Evolutionary conservation across 164 flowering plant genomes (phyloP).

Genomic region (Kingdonia uniflora): DNA sequence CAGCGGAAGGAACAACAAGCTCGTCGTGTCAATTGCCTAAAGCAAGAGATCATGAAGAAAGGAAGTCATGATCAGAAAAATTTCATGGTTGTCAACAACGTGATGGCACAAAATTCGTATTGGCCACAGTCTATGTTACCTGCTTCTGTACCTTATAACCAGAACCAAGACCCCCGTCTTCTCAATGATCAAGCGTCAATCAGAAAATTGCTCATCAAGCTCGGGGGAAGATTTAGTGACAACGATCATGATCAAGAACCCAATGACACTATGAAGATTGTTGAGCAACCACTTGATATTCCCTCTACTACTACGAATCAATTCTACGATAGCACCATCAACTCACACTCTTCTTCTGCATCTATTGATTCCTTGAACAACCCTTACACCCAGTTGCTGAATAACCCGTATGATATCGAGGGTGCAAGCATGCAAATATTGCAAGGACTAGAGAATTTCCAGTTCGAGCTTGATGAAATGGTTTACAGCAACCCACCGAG

Average conservation of each 20-base stretch:
- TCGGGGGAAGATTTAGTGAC: conserved; percentile 47
- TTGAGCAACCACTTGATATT: conserved; percentile 17
- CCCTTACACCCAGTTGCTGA: conserved; percentile 10
- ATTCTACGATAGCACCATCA: conserved; percentile 10
- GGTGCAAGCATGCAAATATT: conserved; percentile 11
- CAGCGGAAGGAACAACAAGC: conserved; percentile 52
- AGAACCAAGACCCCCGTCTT: conserved; percentile 13
- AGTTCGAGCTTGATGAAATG: conserved; percentile 17
- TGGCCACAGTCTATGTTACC: conserved; percentile 23
- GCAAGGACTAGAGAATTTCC: conserved; percentile 17
- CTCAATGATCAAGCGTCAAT: conserved; percentile 32
- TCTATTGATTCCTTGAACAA: conserved; percentile 13
- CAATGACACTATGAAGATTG: background rate
- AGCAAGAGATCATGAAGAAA: conserved; percentile 30
- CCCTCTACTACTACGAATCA: conserved; percentile 13
- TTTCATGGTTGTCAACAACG: conserved; percentile 8
- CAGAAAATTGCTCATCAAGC: conserved; percentile 39
- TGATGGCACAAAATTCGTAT: conserved; percentile 15
- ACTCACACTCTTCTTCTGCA: conserved; percentile 11
- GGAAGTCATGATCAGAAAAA: conserved; percentile 9
- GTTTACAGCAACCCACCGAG: conserved; percentile 16
- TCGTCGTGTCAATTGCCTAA: conserved; percentile 16
- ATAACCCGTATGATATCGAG: conserved; percentile 9
- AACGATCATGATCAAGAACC: conserved; percentile 11
- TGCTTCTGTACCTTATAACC: conserved; percentile 4